Conservation (phyloP, 106 monocot genomes). For the Allium fistulosum region DNA sequence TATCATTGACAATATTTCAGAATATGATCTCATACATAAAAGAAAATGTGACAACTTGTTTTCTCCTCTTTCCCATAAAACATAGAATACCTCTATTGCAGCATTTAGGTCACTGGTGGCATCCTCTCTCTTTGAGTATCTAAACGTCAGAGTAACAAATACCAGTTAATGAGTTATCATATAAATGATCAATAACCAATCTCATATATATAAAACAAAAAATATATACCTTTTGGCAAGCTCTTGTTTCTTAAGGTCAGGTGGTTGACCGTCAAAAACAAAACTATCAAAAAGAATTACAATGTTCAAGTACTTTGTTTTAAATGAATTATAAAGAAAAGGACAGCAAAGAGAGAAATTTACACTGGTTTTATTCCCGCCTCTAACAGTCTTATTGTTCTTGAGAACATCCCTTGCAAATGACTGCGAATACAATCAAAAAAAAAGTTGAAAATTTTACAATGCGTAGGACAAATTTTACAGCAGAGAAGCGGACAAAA, state of each 20-base stretch:
- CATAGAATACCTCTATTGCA: conserved; percentile 69
- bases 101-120: conserved; percentile 61
- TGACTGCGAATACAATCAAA: conserved; percentile 41
- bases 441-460: not conserved
- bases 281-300: conserved; percentile 38
- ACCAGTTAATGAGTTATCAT: not conserved
- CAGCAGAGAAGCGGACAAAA: not conserved
- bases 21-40: no score
- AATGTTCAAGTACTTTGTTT: not conserved
- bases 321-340: not conserved
- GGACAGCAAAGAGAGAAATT: not conserved
- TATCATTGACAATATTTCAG: no score
- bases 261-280: conserved; percentile 98
- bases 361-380: conserved; percentile 99
- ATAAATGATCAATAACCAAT: not conserved
- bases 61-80: not conserved
- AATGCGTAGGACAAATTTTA: not conserved
- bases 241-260: conserved; percentile 94
- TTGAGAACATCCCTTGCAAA: conserved; percentile 93
- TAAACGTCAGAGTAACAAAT: conserved; percentile 11
- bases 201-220: not conserved
- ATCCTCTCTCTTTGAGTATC: conserved; percentile 80
- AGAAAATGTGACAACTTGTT: no score
- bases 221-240: conserved; percentile 68
- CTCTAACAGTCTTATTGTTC: conserved; percentile 89